Base-by-base conservation (phyloP, 2,329 filamentous ascomycete species). In the Verticillium nonalfalfae region DNA sequence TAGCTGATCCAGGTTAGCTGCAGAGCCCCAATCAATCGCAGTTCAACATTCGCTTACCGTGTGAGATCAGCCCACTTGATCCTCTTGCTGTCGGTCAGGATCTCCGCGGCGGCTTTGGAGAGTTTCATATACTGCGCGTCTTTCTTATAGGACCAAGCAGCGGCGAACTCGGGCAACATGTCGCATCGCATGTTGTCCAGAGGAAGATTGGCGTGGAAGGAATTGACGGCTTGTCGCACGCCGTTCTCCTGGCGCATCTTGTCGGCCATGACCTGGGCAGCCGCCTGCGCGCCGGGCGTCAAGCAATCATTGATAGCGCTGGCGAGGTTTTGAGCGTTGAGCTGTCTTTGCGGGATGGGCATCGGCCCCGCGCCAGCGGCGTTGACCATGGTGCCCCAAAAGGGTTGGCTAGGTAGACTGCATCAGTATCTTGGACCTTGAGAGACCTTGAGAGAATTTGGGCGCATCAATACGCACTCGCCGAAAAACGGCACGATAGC, bases 401-500 rank as follows among this genome's bases (percentile, higher is more conserved):
- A 79, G n/a, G 75, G 75, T 64, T 79, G 77, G 58, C 67, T 70
- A 39, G 2, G 0, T 70, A 39, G 2, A 1, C 13, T 14, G 1
- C 7, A 34, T 57, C 14, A 57, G 55, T 4, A 55, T 45, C 58
- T 33, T 57, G 38, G 5, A 14, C 4, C 18, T 33, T 36, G 6
- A 56, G 36, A 14, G 5, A 14, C 4, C 18, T 33, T 36, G 6
- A 56, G 36, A 14, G 2, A n/a, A 4, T 2, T 26, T 4, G 14
- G 2, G 26, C 4, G 9, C 2, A 9, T 1, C 26, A 26, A n/a
- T 0, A 65, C 65, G 34, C 58, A 66, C 65, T 76, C 74, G 36
- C 75, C 75, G 60, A 78, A 78, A 65, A 78, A 85, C 0, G 83
- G 83, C 1, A 85, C 78, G n/a, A 85, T 76, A 0, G 79, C 69